A percentile compares a stretch with the other conserved stretches of the same genome.
phyloP scores from a whole-genome alignment of 2,329 filamentous ascomycete genomes.

The Ophiostoma angusticollis region DNA sequence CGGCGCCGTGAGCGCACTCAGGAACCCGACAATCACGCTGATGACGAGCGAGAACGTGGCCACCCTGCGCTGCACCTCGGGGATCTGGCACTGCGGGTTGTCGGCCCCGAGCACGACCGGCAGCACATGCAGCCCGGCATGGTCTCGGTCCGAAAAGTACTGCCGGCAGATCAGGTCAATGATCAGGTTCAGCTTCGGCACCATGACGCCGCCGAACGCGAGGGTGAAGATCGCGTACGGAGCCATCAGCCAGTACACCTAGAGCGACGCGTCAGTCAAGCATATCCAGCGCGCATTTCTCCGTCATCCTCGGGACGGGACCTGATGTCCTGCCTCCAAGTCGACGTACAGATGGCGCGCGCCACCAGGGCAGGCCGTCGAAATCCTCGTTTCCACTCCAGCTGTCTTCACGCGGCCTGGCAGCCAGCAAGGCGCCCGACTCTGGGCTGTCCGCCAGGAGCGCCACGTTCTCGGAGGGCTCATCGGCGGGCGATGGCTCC shows the following conservation, averaged over 20 bases:
- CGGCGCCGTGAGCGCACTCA: conserved; percentile 72
- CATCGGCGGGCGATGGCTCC: not conserved
- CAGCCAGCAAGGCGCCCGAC: not conserved
- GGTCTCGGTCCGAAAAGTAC: conserved; percentile 57
- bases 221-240: conserved; percentile 73
- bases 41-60: conserved; percentile 68
- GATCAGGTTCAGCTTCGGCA: conserved; percentile 81
- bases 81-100: conserved; percentile 62
- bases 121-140: conserved; percentile 46
- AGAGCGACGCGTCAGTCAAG: not conserved
- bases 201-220: conserved; percentile 73
- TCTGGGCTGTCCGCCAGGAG: conserved; percentile 5
- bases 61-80: conserved; percentile 64
- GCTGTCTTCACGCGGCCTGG: conserved; percentile 12
- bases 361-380: conserved; percentile 47
- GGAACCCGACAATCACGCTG: conserved; percentile 58
- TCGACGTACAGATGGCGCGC: conserved; percentile 43
- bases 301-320: too few species aligned
- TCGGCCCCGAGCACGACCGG: conserved; percentile 55
- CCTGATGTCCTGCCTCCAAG: too few species aligned
- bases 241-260: conserved; percentile 74
- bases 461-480: conserved; percentile 4
- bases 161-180: conserved; percentile 70
- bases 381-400: conserved; percentile 48
- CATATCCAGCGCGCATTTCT: not conserved